Evolutionary conservation across 805 yeast species (phyloP), one percentile per base, ranked within the genome.

Genomic region (Komagataella kurtzmanii): DNA sequence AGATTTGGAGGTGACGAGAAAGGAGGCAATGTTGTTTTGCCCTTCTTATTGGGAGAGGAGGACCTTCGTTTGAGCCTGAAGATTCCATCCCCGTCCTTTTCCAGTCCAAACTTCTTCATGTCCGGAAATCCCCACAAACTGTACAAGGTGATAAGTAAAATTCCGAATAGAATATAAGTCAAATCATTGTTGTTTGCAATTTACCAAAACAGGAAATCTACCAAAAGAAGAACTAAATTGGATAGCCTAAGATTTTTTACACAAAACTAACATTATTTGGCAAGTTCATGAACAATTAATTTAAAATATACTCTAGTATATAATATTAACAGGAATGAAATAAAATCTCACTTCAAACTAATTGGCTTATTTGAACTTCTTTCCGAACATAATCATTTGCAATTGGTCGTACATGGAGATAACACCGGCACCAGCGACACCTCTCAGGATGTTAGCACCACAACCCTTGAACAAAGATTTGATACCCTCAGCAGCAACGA

Each of bases 371-470:
- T 83, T 75, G 83, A 88, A 89, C 77, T 88, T 88, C 88, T 89
- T 88, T 76, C 97, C 97, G 76, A 89, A 88, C 66, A 90, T 54
- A 81, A 89, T 83, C 77, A 89, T 75, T 80, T 89, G 97, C 74
- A 89, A 79, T 80, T 89, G 96, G 76, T 90, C 97, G 81, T 90
- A 89, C 81, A 90, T 69, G 79, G 97, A 89, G 75, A 89, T 88
- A 67, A 90, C 97, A 87, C 96, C 96, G 71, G 97, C 97, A 83
- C 96, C 96, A 75, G 97, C 97, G 72, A 89, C 96, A 88, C 97
- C 97, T 85, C 97, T 89, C 76, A 89, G 82, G 83, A 89, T 89
- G 93, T 89, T 89, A 75, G 97, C 97, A 84, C 91, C 96, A 77
- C 96, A 89, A 81, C 97, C 97, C 83, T 88, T 90, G 91, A 89